These are phyloP conservation scores for Pseudogymnoascus sp. DNA, from an alignment of 2,329 filamentous ascomycete species.

Conservation along the genomic window DNA sequence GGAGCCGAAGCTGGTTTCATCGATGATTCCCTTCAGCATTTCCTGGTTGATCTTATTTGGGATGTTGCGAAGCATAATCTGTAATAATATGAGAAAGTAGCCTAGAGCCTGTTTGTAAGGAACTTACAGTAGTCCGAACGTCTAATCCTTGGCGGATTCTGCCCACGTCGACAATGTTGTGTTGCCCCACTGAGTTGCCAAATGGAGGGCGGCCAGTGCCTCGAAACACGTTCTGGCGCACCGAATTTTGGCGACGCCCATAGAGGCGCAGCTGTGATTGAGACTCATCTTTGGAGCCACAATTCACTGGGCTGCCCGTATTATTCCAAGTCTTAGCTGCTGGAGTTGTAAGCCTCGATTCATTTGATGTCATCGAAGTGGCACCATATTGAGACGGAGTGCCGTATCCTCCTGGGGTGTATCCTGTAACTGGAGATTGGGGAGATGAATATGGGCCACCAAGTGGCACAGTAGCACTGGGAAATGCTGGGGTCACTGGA, in stretches of 20 bases:
- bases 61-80: conserved; percentile 94
- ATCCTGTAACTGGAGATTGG: not conserved
- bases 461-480: not conserved
- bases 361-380: not conserved
- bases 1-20: conserved; percentile 67
- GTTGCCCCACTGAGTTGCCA: conserved; percentile 41
- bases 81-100: conserved; percentile 11
- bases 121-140: conserved; percentile 63
- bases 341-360: not conserved
- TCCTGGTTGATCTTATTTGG: conserved; percentile 79
- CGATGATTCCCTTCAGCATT: conserved; percentile 70
- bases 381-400: not conserved
- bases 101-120: conserved; percentile 10
- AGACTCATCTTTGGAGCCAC: not conserved
- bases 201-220: conserved; percentile 34
- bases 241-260: conserved; percentile 33
- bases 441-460: conserved; percentile 12
- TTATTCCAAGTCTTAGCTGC: not conserved
- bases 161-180: conserved; percentile 53
- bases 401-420: not conserved
- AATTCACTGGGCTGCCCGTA: not conserved
- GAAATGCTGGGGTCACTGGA: not conserved
- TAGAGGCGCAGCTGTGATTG: conserved; percentile 12
- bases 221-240: conserved; percentile 39
- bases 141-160: conserved; percentile 58